Percentiles rank a stretch among this genome's conserved stretches.
Conservation (phyloP, 352 stramenopile genomes). For the Globisporangium mamillatum region DNA sequence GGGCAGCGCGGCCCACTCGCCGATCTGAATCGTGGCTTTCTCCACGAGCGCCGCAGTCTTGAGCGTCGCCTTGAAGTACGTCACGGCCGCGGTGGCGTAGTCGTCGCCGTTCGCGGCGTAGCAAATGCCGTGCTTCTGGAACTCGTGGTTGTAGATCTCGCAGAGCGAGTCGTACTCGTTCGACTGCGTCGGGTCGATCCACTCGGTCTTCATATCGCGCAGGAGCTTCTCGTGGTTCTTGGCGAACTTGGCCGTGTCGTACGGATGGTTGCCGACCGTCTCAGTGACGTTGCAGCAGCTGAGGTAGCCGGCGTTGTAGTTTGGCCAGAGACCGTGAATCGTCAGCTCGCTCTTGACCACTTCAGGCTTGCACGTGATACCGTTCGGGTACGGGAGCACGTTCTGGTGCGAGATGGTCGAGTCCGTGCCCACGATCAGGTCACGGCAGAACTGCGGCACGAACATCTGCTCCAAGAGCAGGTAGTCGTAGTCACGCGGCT, state of each 20-base stretch:
- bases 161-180: slow-evolving; percentile 68
- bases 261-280: too few species aligned
- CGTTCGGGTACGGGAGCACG: slow-evolving; percentile 57
- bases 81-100: slow-evolving; percentile 49
- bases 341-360: slow-evolving; percentile 56
- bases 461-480: slow-evolving; percentile 77
- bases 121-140: slow-evolving; percentile 86
- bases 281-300: slow-evolving; percentile 68
- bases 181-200: slow-evolving; percentile 59
- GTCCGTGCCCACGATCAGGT: slow-evolving; percentile 58
- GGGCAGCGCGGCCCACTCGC: slow-evolving; percentile 33
- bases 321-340: slow-evolving; percentile 77
- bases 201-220: slow-evolving; percentile 51
- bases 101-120: slow-evolving; percentile 58
- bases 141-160: slow-evolving; percentile 86
- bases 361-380: slow-evolving; percentile 41
- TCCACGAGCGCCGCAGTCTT: slow-evolving; percentile 39
- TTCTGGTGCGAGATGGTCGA: slow-evolving; percentile 68
- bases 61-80: slow-evolving; percentile 62
- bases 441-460: slow-evolving; percentile 79
- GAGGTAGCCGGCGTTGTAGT: slow-evolving; percentile 72
- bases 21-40: slow-evolving; percentile 46
- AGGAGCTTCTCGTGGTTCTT: slow-evolving; percentile 43
- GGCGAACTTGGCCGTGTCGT: slow-evolving; percentile 41
- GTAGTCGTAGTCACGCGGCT: slow-evolving; percentile 73